phyloP scores from a whole-genome alignment of 169 alveolate species.

The Haemoproteus tartakovskyi region DNA sequence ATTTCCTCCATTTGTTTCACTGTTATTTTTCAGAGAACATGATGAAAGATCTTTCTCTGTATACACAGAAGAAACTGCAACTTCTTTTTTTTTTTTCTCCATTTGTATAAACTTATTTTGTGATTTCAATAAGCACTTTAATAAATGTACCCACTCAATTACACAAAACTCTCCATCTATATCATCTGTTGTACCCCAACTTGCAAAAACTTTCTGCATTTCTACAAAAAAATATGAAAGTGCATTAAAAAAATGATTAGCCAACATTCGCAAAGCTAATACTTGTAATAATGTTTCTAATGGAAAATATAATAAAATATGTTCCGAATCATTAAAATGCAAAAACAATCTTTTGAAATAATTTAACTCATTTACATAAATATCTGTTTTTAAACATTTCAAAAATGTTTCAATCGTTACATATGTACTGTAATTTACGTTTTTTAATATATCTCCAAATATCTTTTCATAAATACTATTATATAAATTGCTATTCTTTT shows the following conservation, averaged over 20 bases:
- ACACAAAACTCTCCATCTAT: conserved; percentile 6
- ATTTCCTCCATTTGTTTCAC: too few relatives aligned
- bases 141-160: conserved; percentile 29
- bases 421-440: conserved; percentile 15
- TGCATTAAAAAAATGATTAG: conserved; percentile 17
- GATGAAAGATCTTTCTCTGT: too few relatives aligned
- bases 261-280: conserved; percentile 19
- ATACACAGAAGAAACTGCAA: too few relatives aligned
- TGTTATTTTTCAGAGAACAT: too few relatives aligned
- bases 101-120: conserved; percentile 6
- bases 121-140: conserved; percentile 21
- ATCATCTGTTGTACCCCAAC: too few relatives aligned
- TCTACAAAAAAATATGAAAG: conserved; percentile 14
- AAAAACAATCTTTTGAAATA: conserved; percentile 8
- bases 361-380: conserved; percentile 1
- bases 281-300: conserved; percentile 8
- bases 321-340: conserved; percentile 1
- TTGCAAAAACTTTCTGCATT: not conserved
- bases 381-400: not conserved
- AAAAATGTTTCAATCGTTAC: conserved; percentile 17
- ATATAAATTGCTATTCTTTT: not conserved
- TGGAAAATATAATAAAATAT: conserved; percentile 23
- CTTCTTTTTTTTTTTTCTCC: not conserved
- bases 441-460: conserved; percentile 40
- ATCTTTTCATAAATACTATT: conserved; percentile 6